Evolutionary conservation across 306 rosid species (phyloP).

Genomic region (Trifolium subterraneum): DNA sequence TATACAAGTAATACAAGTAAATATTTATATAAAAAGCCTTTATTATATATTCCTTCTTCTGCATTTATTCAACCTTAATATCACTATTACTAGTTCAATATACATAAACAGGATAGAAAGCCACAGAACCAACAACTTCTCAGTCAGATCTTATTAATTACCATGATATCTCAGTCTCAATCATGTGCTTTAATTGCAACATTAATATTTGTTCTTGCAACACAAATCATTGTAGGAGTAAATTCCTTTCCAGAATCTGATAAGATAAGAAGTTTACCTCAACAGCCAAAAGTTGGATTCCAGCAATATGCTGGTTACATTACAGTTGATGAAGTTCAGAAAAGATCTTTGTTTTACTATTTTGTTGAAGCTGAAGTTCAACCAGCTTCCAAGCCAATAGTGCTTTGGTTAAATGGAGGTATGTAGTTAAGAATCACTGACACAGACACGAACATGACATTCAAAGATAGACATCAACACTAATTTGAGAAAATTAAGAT

Average conservation of each 20-base stretch:
- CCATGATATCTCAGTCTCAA: constrained; percentile 43
- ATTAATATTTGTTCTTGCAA: constrained; percentile 18
- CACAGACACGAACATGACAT: not conserved
- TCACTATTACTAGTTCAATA: not conserved
- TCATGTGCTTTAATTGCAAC: constrained; percentile 47
- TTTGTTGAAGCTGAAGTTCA: constrained; percentile 77
- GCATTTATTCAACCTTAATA: constrained; percentile 8
- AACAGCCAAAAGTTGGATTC: constrained; percentile 78
- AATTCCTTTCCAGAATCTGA: constrained; percentile 50
- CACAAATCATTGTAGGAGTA: constrained; percentile 40
- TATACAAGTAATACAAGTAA: no score
- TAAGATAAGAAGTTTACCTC: constrained; percentile 64
- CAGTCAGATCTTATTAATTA: constrained; percentile 34
- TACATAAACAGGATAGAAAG: constrained; percentile 7
- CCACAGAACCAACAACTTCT: constrained; percentile 1
- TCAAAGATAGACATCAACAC: not conserved
- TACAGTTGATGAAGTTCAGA: constrained; percentile 61
- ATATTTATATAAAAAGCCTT: no score
- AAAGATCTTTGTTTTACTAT: constrained; percentile 78
- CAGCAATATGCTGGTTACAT: constrained; percentile 82
- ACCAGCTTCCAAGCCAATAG: constrained; percentile 86
- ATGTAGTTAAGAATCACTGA: not conserved
- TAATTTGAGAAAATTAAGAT: not conserved
- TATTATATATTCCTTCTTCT: constrained; percentile 17
- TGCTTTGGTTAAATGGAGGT: constrained; percentile 91